Base-by-base conservation (phyloP, 1,139 yeast genomes). In the Pichia sp. region DNA sequence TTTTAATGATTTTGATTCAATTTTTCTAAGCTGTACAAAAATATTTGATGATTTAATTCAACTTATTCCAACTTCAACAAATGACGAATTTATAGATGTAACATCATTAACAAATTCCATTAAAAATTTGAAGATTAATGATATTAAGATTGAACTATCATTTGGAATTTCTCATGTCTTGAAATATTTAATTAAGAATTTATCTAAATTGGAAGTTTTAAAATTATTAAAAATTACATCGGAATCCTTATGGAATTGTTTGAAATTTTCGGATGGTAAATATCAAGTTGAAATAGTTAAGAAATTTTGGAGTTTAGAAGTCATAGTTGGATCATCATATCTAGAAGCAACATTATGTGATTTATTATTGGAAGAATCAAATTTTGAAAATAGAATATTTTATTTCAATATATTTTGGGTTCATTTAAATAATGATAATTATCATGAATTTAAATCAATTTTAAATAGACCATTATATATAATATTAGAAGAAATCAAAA, bases 381-480 rank as follows among this genome's bases (percentile, higher is more conserved):
- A 70, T 4, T 49, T 44, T 25, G 40, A 55, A 24, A 64, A 67
- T 11, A 65, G 77, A 51, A 59, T 79, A 1, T 61, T 64, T 24
- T 79, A 81, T 0, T 70, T 82, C 47, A 71, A 73, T 41, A 67
- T 74, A 4, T 58, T 83, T 20, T 83, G 92, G 90, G 67, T 67
- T 4, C 85, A 81, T 53, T 70, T 84, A 1, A 52, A 62, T 20
- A 61, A 70, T 4, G 58, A 66, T 33, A 69, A 64, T 16, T 16
- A 16, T 48, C 34, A 34, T 30, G 61, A 65, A 12, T 54, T 64
- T 16, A 74, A 73, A 11, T 68, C 67, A 45, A 65, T 89, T 8
- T 63, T 87, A 24, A 67, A 73, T 11, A 69, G 82, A 47, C 92
- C 95, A 0, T 62, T 87, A n/a, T 79, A 81, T 49, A 58, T 87